Evolutionary conservation across 2,329 filamentous ascomycete species (phyloP), one percentile per base, ranked within the genome.

Genomic region (Alternaria panax): DNA sequence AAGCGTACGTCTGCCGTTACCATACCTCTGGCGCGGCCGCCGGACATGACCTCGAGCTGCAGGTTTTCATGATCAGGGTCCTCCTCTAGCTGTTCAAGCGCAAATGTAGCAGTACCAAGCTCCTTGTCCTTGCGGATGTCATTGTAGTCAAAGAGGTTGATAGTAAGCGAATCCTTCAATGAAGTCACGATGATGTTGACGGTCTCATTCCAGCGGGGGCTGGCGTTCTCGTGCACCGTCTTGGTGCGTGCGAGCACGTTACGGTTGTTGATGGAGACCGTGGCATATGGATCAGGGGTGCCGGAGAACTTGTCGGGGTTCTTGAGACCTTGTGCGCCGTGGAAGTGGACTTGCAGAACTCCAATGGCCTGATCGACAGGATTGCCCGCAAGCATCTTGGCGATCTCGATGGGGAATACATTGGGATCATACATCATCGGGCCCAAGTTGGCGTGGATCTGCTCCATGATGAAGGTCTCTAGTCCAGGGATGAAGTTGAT

Each of bases 381-480:
- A 59, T 91, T 94, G 59, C 95, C 95, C 42, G 94, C 92, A 65
- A 99, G 85, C 92, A 99, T 95, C 85, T 99, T 98, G 69, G 95
- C 95, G 57, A 99, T 92, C 75, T 99, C 95, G 67, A 99, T 95
- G 16, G 95, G 95, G 84, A 99, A 99, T 50, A 98, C 93, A 70
- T 99, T 97, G 8, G 95, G 95, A 36, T 88, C 90, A 75, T 99
- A 99, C 92, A 99, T 97, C 90, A 99, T 98, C 0, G 95, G 96
- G 2, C 88, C 90, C 50, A 99, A 82, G 73, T 94, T 97, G 64
- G 90, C 91, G 78, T 99, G 96, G 53, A 99, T 96, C 81, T 96
- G 92, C 70, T 99, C 95, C 75, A 92, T 88, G 71, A 99, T 99
- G 79, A 99, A 99, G 57, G 79, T 86, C 78, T 98, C 93, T 24